A percentile compares a stretch with the other conserved stretches of the same genome.
Evolutionary conservation across 2,329 filamentous ascomycete genomes (phyloP).

Genomic region (Fusarium transvaalense): DNA sequence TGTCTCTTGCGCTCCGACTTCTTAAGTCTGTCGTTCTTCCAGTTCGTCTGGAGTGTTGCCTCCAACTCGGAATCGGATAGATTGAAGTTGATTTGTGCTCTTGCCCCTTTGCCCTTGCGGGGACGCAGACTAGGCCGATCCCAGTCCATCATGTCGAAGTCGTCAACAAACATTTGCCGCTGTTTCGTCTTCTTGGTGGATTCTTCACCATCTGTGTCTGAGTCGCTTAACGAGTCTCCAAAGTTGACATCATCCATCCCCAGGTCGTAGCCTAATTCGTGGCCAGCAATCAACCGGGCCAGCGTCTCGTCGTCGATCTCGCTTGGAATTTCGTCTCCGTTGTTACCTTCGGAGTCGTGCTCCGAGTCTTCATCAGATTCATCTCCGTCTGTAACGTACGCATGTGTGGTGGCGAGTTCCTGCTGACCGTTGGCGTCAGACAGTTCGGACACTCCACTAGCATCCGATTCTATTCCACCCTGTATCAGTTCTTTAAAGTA

Average conservation of each 20-base stretch:
- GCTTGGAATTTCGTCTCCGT: slow-evolving; percentile 29
- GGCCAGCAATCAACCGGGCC: slow-evolving; percentile 45
- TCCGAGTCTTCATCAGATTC: slow-evolving; percentile 27
- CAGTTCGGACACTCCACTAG: slow-evolving; percentile 57
- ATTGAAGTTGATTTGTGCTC: slow-evolving; percentile 64
- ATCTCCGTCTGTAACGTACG: slow-evolving; percentile 48
- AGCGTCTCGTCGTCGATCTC: slow-evolving; percentile 48
- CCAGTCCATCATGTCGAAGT: slow-evolving; percentile 89
- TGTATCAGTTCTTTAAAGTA: slow-evolving; percentile 31
- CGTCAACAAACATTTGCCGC: slow-evolving; percentile 61
- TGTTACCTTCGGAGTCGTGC: slow-evolving; percentile 10
- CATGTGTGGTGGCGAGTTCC: slow-evolving; percentile 67
- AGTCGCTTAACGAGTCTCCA: slow-evolving; percentile 33
- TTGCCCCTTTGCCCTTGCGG: slow-evolving; percentile 73
- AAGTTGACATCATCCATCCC: slow-evolving; percentile 35
- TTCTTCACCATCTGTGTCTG: slow-evolving; percentile 25
- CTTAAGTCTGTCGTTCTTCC: slow-evolving; percentile 76
- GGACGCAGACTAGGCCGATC: slow-evolving; percentile 73
- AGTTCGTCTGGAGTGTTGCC: slow-evolving; percentile 67
- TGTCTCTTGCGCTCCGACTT: slow-evolving; percentile 78
- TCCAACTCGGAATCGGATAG: slow-evolving; percentile 77
- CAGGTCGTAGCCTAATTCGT: slow-evolving; percentile 40
- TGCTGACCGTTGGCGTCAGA: slow-evolving; percentile 51
- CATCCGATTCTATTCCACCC: slow-evolving; percentile 24
- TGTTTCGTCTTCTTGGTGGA: slow-evolving; percentile 56